Evolutionary conservation across 2,329 filamentous ascomycete species (phyloP).

Genomic region (Fusarium sp.): DNA sequence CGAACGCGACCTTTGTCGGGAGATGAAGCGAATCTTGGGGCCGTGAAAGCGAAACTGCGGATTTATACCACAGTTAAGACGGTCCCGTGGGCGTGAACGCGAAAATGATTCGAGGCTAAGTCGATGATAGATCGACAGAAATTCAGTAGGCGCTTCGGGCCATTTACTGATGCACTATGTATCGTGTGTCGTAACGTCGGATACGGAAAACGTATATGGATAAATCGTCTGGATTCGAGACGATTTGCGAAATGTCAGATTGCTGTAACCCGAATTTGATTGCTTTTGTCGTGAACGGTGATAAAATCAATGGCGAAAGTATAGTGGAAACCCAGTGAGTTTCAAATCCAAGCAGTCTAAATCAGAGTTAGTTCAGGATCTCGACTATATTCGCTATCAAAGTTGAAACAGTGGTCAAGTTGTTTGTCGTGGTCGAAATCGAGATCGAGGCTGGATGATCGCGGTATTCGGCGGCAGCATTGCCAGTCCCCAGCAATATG

Average conservation of each 20-base stretch:
- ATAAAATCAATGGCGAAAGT: conserved; percentile 21
- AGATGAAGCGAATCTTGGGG: conserved; percentile 31
- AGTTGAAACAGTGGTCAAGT: background rate
- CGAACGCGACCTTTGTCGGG: conserved; percentile 55
- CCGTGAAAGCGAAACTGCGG: conserved; percentile 28
- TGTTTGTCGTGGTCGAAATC: background rate
- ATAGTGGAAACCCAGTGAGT: conserved; percentile 25
- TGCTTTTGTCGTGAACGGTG: conserved; percentile 30
- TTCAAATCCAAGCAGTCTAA: conserved; percentile 23
- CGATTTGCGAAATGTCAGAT: conserved; percentile 12
- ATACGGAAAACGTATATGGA: conserved; percentile 30
- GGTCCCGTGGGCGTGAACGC: conserved; percentile 16
- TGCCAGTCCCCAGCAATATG: background rate
- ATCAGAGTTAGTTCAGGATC: conserved; percentile 12
- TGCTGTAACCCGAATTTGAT: conserved; percentile 11
- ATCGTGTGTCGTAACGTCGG: conserved; percentile 36
- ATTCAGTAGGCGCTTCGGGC: conserved; percentile 47
- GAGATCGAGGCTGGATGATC: background rate
- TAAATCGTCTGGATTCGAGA: conserved; percentile 12
- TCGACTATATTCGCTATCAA: background rate
- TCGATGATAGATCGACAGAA: conserved; percentile 30
- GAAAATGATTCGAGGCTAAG: conserved; percentile 15
- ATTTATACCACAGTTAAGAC: conserved; percentile 33
- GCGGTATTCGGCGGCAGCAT: background rate
- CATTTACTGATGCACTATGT: conserved; percentile 49